phyloP scores from a whole-genome alignment of 768 basidiomycete species.

The Leucosporidium creatinivorum region DNA sequence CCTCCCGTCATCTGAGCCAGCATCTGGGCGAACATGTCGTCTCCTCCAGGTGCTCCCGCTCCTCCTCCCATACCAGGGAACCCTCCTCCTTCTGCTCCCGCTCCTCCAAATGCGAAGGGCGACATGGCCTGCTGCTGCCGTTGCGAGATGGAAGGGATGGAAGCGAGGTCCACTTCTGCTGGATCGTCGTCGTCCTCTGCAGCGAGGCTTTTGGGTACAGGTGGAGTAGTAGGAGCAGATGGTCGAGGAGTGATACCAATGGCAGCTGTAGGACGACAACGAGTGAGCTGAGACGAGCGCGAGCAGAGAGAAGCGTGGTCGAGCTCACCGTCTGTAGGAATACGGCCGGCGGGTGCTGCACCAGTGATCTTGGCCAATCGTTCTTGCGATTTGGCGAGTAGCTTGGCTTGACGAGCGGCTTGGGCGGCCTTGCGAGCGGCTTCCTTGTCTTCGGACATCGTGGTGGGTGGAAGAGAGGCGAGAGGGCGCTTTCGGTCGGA shows the following conservation, averaged over 20 bases:
- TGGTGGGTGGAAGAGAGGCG: neutral
- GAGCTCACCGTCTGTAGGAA: constrained; percentile 15
- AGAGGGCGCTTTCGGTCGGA: too few species aligned
- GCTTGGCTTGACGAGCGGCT: constrained; percentile 18
- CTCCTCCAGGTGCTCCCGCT: constrained; percentile 1
- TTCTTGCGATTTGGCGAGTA: constrained; percentile 25
- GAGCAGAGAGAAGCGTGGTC: neutral
- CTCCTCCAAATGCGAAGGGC: too few species aligned
- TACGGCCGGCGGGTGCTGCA: constrained; percentile 22
- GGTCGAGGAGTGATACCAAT: constrained; percentile 1
- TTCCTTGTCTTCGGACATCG: neutral
- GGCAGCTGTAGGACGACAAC: neutral
- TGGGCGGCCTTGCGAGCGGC: neutral
- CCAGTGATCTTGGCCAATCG: constrained; percentile 29
- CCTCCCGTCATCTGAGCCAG: constrained; percentile 24
- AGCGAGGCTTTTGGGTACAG: neutral
- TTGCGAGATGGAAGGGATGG: neutral
- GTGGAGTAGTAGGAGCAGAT: neutral
- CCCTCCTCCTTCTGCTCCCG: too few species aligned
- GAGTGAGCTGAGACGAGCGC: neutral
- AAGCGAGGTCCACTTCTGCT: constrained; percentile 27
- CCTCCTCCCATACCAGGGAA: neutral
- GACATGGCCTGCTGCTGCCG: constrained; percentile 8
- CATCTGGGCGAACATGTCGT: constrained; percentile 30
- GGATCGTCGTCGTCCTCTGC: constrained; percentile 28